Evolutionary conservation across 2,329 filamentous ascomycete genomes (phyloP).

Genomic region (Rhynchosporium agropyri): DNA sequence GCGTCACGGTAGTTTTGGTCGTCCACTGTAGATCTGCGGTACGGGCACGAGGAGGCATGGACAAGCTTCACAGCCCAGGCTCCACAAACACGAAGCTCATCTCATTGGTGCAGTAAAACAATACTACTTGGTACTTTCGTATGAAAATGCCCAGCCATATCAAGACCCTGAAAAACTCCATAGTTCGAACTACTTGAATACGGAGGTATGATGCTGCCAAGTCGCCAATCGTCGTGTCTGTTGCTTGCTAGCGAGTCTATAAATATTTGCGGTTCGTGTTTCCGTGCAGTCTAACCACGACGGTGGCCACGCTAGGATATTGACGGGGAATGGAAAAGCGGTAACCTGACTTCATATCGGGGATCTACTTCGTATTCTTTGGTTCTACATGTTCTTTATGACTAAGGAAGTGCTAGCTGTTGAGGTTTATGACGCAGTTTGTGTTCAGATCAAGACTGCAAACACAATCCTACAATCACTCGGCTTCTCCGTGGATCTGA

Average conservation of each 20-base stretch:
- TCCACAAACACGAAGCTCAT: neutral
- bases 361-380: too few relatives aligned
- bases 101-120: neutral
- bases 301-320: too few relatives aligned
- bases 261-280: neutral
- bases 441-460: too few relatives aligned
- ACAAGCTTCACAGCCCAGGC: neutral
- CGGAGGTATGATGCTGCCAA: neutral
- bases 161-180: neutral
- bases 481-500: too few relatives aligned
- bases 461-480: too few relatives aligned
- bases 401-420: too few relatives aligned
- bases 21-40: too few relatives aligned
- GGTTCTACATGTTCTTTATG: too few relatives aligned
- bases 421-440: too few relatives aligned
- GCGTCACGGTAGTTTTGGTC: neutral
- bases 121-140: neutral
- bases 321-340: too few relatives aligned
- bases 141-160: neutral
- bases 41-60: neutral
- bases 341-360: too few relatives aligned
- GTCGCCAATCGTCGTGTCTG: neutral
- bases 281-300: neutral
- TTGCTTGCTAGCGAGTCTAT: neutral
- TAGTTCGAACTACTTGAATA: too few relatives aligned